Evolutionary conservation across 495 filamentous ascomycete species (phyloP), one percentile per base, ranked within the genome.

Genomic region (Penicillium flavigenum): DNA sequence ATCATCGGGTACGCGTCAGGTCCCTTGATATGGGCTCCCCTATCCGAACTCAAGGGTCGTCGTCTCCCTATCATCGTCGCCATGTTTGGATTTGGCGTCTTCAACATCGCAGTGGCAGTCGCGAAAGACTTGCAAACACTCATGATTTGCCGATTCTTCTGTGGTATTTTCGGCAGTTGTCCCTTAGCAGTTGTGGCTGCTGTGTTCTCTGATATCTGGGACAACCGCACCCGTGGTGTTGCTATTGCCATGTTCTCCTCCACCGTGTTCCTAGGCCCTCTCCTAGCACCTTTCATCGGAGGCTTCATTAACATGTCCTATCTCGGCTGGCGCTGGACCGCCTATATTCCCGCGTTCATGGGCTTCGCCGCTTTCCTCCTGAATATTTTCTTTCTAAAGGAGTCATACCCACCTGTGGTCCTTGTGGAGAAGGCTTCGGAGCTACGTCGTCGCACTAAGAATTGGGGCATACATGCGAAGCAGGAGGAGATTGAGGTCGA

Each of bases 391-490:
- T 92, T 93, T 78, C 79, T 94, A 26, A 63, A 83, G 61, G 92
- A 97, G 71, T 89, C 92, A 0, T 97, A 96, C 64, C 89, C 90
- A 19, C 91, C 92, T 0, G 77, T 90, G 7, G 86, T 97, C 54
- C 79, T 96, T 0, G 81, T 93, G 39, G 66, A 72, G 5, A 96
- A 96, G 73, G 92, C 92, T 2, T 65, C 81, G 0, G 86, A 91
- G 55, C 77, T 97, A 26, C 89, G 92, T 42, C 88, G 90, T 7
- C 76, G 89, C 39, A 96, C 91, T 1, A 83, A 85, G 66, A 94
- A 96, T 75, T 96, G 92, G 91, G 90, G 90, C 46, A 95, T 97
- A 61, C 92, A 96, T 72, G 92, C 92, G 41, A 92, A 91, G 69
- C 90, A 96, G 69, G 92, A 96, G 64, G 90, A 96, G 74, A 91